These are phyloP conservation scores for Beauveria sp. DNA, from an alignment of 2,329 filamentous ascomycete species.

Conservation along the genomic window DNA sequence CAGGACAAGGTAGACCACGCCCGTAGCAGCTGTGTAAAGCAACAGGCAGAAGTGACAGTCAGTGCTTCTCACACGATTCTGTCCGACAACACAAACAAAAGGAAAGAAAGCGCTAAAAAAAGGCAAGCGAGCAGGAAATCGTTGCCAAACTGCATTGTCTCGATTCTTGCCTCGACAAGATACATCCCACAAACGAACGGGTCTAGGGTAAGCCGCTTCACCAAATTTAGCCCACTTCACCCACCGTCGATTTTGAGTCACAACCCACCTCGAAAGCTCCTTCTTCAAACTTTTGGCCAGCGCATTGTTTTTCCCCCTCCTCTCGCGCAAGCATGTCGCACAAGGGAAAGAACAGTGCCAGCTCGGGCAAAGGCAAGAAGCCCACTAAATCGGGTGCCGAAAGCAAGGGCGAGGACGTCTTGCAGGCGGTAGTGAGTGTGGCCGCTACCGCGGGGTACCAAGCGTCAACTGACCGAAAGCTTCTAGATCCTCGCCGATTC, in stretches of 20 bases:
- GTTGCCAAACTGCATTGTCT: too few relatives aligned
- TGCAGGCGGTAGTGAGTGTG: conserved; percentile 48
- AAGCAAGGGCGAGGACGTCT: conserved; percentile 48
- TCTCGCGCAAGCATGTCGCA: conserved; percentile 31
- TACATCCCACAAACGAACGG: too few relatives aligned
- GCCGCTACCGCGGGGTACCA: conserved; percentile 14
- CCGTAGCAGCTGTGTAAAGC: too few relatives aligned
- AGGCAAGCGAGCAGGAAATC: too few relatives aligned
- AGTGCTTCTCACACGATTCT: too few relatives aligned
- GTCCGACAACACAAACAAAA: too few relatives aligned
- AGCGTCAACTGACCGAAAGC: neutral
- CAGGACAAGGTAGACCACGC: too few relatives aligned
- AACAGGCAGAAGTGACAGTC: too few relatives aligned
- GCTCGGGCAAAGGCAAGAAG: conserved; percentile 45
- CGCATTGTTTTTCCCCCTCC: conserved; percentile 14
- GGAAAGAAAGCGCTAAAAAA: too few relatives aligned
- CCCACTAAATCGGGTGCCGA: conserved; percentile 42
- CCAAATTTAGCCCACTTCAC: conserved; percentile 21
- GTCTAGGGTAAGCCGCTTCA: conserved; percentile 17
- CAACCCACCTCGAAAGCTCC: neutral
- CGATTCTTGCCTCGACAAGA: too few relatives aligned
- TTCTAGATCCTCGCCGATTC: conserved; percentile 79
- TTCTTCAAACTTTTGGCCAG: conserved; percentile 12
- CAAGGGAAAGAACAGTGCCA: conserved; percentile 32
- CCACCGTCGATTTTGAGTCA: conserved; percentile 21